These are phyloP conservation scores for Ogataea nakhonphanomensis DNA, from an alignment of 805 yeast genomes.

Conservation along the genomic window DNA sequence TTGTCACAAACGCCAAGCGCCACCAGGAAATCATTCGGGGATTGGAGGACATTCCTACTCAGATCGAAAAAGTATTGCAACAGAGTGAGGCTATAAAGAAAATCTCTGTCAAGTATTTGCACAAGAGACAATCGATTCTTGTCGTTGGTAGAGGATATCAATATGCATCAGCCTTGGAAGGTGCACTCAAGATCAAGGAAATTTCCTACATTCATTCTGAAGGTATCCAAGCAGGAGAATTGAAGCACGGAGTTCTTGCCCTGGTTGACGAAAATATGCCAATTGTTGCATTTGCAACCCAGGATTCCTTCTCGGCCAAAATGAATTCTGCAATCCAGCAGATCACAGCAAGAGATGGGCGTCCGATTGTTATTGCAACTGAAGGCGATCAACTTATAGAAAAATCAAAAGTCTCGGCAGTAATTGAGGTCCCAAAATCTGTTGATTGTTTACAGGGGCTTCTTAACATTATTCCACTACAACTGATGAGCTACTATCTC, in stretches of 20 bases:
- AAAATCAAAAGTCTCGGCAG: slow-evolving; percentile 55
- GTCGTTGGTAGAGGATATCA: slow-evolving; percentile 97
- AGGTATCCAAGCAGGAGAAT: slow-evolving; percentile 98
- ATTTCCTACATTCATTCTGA: slow-evolving; percentile 98
- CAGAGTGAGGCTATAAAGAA: slow-evolving; percentile 72
- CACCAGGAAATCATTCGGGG: slow-evolving; percentile 86
- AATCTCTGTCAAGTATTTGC: slow-evolving; percentile 69
- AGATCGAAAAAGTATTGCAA: slow-evolving; percentile 71
- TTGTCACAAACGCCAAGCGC: slow-evolving; percentile 70
- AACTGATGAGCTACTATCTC: slow-evolving; percentile 94
- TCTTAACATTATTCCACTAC: slow-evolving; percentile 90
- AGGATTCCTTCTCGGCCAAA: slow-evolving; percentile 94
- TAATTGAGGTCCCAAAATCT: slow-evolving; percentile 88
- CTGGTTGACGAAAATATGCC: slow-evolving; percentile 93
- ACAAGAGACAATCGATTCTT: slow-evolving; percentile 80
- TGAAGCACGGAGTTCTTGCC: slow-evolving; percentile 97
- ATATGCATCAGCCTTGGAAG: slow-evolving; percentile 95
- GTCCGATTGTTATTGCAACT: slow-evolving; percentile 90
- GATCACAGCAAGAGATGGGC: slow-evolving; percentile 95
- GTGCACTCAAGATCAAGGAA: slow-evolving; percentile 97
- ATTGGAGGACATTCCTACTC: slow-evolving; percentile 75
- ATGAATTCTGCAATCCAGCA: slow-evolving; percentile 94
- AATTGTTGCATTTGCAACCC: slow-evolving; percentile 91
- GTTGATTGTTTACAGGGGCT: slow-evolving; percentile 98
- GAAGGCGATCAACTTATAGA: slow-evolving; percentile 67